Conservation (phyloP, 2,329 filamentous ascomycete species). For the Conoideocrella luteorostrata region DNA sequence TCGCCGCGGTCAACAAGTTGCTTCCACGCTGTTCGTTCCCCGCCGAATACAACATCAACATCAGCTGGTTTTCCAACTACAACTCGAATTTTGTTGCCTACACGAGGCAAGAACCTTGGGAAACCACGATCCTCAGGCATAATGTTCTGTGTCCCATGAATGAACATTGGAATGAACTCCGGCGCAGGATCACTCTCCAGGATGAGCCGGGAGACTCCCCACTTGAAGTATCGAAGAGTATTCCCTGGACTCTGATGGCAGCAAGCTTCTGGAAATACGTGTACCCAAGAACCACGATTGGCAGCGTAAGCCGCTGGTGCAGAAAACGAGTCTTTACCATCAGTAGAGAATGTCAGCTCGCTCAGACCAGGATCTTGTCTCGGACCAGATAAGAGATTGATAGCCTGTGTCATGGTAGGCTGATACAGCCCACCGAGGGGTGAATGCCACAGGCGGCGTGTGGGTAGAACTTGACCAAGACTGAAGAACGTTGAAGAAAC, state of each 20-base stretch:
- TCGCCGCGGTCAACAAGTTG: constrained; percentile 50
- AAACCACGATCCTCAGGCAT: constrained; percentile 80
- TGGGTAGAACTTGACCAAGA: constrained; percentile 83
- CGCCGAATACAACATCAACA: constrained; percentile 67
- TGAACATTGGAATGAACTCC: constrained; percentile 87
- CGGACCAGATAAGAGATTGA: constrained; percentile 67
- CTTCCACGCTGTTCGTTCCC: constrained; percentile 69
- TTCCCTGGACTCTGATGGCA: constrained; percentile 79
- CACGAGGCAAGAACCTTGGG: constrained; percentile 73
- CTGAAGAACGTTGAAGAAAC: constrained; percentile 73
- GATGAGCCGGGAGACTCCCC: constrained; percentile 87
- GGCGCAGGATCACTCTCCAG: constrained; percentile 83
- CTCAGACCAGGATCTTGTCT: constrained; percentile 42
- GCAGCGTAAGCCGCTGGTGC: constrained; percentile 65
- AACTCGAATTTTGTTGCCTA: constrained; percentile 63
- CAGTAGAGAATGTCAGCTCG: constrained; percentile 55
- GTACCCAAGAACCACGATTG: constrained; percentile 76
- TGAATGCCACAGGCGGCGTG: constrained; percentile 75
- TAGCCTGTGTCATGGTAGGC: constrained; percentile 77
- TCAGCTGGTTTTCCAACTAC: constrained; percentile 77
- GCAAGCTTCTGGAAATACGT: constrained; percentile 92
- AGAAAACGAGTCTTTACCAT: constrained; percentile 57
- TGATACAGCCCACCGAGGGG: constrained; percentile 80
- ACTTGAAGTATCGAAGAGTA: constrained; percentile 94
- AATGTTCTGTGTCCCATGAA: constrained; percentile 79